Evolutionary conservation across 2,329 filamentous ascomycete genomes (phyloP), one percentile per base, ranked within the genome.

Genomic region (Paracoccidioides lutzii): DNA sequence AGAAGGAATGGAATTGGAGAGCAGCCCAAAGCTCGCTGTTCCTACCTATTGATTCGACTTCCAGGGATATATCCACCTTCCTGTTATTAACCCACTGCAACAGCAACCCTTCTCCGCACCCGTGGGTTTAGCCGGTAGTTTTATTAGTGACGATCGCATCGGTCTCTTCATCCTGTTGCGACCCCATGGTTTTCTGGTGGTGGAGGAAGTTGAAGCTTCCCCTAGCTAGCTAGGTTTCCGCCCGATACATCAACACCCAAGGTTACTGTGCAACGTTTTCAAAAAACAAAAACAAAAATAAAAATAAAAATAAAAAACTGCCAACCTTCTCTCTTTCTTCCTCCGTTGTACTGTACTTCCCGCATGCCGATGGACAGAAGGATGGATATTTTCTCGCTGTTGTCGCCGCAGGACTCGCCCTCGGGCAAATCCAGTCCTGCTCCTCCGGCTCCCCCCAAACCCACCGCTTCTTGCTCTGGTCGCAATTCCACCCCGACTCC

Each of bases 371-470:
- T 49, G 46, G 46, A 49, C 37, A 49, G 46, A 32, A 49, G 46
- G 46, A 75, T 75, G 73, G 73, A 75, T 59, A 75, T 75, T 63
- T 75, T 70, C 62, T 73, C 70, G 30, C 69, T 75, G 40, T 70
- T 75, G 57, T 75, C 73, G 54, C 71, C 72, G 53, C 66, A 69
- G 62, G 71, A 74, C 57, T 69, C 72, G 14, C 68, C 71, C 50
- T 65, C 69, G 41, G 64, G 66, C 58, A 68, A 64, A 58, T 66
- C 70, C 12, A 66, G 67, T 35, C 64, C 63, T 22, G 46, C 41
- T 43, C 32, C 46, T n/a, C 28, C 44, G 10, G 22, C 22, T 1
- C 40, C 12, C 8, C 40, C 22, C 41, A 7, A 22, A 22, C 22
- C 44, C 4, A 5, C 30, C 30, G 32, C 43, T 30, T 46, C 43